Evolutionary conservation across 768 basidiomycete genomes (phyloP).

Genomic region (Polyporus arcularius): DNA sequence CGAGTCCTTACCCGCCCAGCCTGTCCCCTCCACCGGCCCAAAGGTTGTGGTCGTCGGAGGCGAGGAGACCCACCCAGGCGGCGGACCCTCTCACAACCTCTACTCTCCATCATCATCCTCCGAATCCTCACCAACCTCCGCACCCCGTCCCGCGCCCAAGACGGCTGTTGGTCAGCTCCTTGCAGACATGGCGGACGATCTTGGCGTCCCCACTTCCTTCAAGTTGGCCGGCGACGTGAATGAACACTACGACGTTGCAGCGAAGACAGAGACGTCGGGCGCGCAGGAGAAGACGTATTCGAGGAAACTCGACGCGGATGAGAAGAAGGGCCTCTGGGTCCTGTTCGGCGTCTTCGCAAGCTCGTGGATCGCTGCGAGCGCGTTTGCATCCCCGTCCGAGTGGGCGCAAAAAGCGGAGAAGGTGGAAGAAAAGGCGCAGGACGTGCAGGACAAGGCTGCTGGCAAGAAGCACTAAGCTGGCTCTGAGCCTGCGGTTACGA

Average conservation of each 20-base stretch:
- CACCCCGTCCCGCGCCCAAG: conserved; percentile 2
- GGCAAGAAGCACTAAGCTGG: conserved; percentile 9
- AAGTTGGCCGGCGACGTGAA: conserved; percentile 15
- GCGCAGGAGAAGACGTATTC: conserved; percentile 25
- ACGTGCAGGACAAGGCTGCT: conserved; percentile 8
- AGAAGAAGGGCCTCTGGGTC: conserved; percentile 49
- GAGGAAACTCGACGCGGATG: conserved; percentile 42
- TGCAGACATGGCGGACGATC: conserved; percentile 39
- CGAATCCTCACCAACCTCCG: conserved; percentile 18
- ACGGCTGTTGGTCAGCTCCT: conserved; percentile 27
- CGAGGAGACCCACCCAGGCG: conserved; percentile 46
- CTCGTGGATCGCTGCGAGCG: conserved; percentile 48
- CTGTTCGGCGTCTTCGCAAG: conserved; percentile 50
- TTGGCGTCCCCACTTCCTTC: conserved; percentile 37
- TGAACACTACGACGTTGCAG: conserved; percentile 23
- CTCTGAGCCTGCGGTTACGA: not conserved
- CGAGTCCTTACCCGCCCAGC: conserved; percentile 25
- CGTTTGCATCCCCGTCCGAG: conserved; percentile 24
- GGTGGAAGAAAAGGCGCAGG: conserved; percentile 10
- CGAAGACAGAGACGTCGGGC: conserved; percentile 25
- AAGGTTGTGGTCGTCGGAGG: conserved; percentile 55
- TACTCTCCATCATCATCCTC: conserved; percentile 23
- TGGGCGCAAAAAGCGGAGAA: conserved; percentile 21
- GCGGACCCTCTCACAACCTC: conserved; percentile 47
- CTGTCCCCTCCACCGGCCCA: conserved; percentile 34